Evolutionary conservation across 1,284 basidiomycete genomes (phyloP).

Genomic region (Tremellales sp.): DNA sequence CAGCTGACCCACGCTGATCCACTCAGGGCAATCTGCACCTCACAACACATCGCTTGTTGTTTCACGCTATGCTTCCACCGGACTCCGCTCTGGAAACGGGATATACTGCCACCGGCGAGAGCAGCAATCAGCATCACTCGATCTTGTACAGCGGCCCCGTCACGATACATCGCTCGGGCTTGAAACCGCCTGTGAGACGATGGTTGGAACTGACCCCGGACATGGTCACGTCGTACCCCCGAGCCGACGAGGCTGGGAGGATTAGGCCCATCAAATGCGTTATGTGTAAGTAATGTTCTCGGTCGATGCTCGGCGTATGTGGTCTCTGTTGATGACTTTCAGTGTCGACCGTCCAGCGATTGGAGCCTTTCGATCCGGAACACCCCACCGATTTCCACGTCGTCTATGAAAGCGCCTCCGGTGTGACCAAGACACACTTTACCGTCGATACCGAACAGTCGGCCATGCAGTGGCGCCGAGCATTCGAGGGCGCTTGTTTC

Average conservation of each 20-base stretch:
- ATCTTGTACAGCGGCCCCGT: constrained; percentile 58
- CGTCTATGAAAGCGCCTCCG: constrained; percentile 41
- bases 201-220: constrained; percentile 63
- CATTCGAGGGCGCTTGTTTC: constrained; percentile 52
- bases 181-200: constrained; percentile 52
- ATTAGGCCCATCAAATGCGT: constrained; percentile 57
- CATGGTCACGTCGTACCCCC: constrained; percentile 60
- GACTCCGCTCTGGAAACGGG: constrained; percentile 29
- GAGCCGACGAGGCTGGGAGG: constrained; percentile 57
- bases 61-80: constrained; percentile 61
- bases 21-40: constrained; percentile 60
- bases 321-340: constrained; percentile 1
- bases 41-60: constrained; percentile 62
- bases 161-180: constrained; percentile 51
- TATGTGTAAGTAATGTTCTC: constrained; percentile 53
- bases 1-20: too few species aligned
- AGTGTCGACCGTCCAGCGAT: constrained; percentile 43
- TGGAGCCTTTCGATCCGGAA: constrained; percentile 52
- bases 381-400: constrained; percentile 52
- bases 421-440: constrained; percentile 41
- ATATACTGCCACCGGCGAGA: constrained; percentile 7
- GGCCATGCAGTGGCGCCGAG: constrained; percentile 59
- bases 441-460: constrained; percentile 61
- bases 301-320: neutral
- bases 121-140: constrained; percentile 12